phyloP scores from a whole-genome alignment of 108 stramenopile genomes.

The Cyclotella choctawhatcheeana region DNA sequence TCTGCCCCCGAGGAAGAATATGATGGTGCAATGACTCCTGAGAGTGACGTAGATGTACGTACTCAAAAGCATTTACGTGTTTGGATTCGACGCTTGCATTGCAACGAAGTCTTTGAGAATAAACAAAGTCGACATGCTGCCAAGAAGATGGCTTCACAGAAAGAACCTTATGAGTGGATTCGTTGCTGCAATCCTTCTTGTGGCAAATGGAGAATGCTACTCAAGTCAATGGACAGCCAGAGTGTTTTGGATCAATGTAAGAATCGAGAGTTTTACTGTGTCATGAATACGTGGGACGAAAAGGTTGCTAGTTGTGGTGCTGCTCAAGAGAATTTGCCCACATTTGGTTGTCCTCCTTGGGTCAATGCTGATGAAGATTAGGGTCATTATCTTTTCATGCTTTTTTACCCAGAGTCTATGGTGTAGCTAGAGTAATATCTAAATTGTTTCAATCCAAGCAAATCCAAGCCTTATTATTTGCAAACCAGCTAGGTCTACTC shows the following conservation, averaged over 20 bases:
- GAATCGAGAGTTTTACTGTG: conserved; percentile 89
- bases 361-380: conserved; percentile 71
- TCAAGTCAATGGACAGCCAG: conserved; percentile 81
- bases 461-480: no score
- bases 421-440: no score
- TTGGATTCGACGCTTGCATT: conserved; percentile 84
- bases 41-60: conserved; percentile 81
- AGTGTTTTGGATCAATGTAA: conserved; percentile 68
- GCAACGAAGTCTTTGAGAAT: conserved; percentile 84
- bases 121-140: conserved; percentile 44
- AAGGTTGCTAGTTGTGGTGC: conserved; percentile 88
- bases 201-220: conserved; percentile 85
- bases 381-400: no score
- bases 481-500: no score
- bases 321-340: conserved; percentile 88
- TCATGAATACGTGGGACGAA: conserved; percentile 94
- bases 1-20: conserved; percentile 92
- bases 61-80: conserved; percentile 85
- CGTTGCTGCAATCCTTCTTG: conserved; percentile 88
- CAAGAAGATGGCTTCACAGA: conserved; percentile 74
- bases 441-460: no score
- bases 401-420: no score
- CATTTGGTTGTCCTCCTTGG: conserved; percentile 88
- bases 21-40: conserved; percentile 76
- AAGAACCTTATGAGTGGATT: conserved; percentile 90